phyloP scores from a whole-genome alignment of 768 basidiomycete species.

The Chiua virens region DNA sequence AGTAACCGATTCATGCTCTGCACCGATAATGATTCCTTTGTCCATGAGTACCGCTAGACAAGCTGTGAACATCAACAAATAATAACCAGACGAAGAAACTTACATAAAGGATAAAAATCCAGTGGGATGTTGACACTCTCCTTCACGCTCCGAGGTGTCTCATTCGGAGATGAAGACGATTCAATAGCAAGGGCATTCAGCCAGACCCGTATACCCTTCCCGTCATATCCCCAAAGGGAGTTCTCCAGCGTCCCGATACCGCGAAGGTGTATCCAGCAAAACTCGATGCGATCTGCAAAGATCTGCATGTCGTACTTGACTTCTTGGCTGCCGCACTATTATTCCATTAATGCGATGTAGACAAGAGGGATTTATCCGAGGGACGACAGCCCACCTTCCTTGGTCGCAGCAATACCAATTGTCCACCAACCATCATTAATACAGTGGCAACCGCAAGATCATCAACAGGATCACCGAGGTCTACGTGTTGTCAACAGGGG shows the following conservation, averaged over 20 bases:
- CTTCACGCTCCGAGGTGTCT: constrained; percentile 57
- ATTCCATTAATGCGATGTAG: neutral
- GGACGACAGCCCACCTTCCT: constrained; percentile 61
- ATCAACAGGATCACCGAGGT: constrained; percentile 90
- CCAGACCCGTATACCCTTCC: constrained; percentile 88
- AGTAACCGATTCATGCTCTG: constrained; percentile 82
- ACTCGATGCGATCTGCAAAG: constrained; percentile 94
- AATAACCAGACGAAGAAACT: constrained; percentile 20
- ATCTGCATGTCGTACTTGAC: constrained; percentile 98
- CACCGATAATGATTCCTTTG: constrained; percentile 97
- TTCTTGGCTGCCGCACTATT: constrained; percentile 80
- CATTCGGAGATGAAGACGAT: constrained; percentile 41
- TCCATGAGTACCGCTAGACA: constrained; percentile 92
- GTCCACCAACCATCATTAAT: constrained; percentile 92
- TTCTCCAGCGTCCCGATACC: constrained; percentile 94
- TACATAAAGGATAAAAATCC: constrained; percentile 96
- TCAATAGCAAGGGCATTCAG: constrained; percentile 94
- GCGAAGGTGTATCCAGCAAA: constrained; percentile 97
- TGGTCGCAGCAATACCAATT: constrained; percentile 85
- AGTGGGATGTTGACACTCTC: constrained; percentile 92
- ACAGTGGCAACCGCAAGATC: constrained; percentile 94
- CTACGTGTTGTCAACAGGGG: constrained; percentile 41
- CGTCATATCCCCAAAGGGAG: constrained; percentile 97
- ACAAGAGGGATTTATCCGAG: neutral
- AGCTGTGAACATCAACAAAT: neutral